Base-by-base conservation (phyloP, 495 filamentous ascomycete species). In the Podospora pseudocomata region DNA sequence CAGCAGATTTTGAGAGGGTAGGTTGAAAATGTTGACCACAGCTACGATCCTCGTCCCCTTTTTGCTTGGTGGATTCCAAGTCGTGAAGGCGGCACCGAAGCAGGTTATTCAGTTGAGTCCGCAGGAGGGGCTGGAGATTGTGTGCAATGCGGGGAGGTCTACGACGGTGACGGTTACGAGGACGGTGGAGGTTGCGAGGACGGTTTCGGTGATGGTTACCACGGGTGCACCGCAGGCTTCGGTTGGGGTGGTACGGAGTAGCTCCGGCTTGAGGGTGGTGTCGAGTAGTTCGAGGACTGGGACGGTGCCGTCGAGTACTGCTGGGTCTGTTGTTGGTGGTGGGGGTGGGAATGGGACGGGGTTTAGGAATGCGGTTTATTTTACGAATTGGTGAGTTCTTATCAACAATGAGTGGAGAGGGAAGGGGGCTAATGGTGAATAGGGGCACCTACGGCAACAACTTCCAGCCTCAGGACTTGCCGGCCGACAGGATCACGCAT, bases 381-480 rank as follows among this genome's bases (percentile, higher is more conserved):
- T 82, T 53, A 82, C 81, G 9, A 82, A 81, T 64, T 84, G 82
- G 81, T 83, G 54, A 19, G 78, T 53, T 27, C 18, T 16, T 20
- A 84, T 89, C 44, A 2, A 32, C 57, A 11, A 39, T 44, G 55
- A 54, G 26, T 7, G 13, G 55, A 54, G 26, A 3, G 13, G 1
- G n/a, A 18, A 23, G n/a, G 13, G 39, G 57, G 27, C 11, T 69
- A 20, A 63, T 61, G 28, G 11, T 27, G 67, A 60, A 53, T 64
- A 80, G 92, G 92, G 90, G 87, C 11, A 93, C 94, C 67, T 93
- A 94, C 73, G 90, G 85, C 53, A 84, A 90, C 67, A 86, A 91
- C 65, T 90, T 89, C 74, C 85, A 92, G 60, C 92, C 91, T 2
- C 88, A 92, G 71, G 86, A 93, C 71, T 79, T 97, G 26, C 92